Base-by-base conservation (phyloP, 2,329 filamentous ascomycete genomes). In the Neophaeococcomyces mojaviensis region DNA sequence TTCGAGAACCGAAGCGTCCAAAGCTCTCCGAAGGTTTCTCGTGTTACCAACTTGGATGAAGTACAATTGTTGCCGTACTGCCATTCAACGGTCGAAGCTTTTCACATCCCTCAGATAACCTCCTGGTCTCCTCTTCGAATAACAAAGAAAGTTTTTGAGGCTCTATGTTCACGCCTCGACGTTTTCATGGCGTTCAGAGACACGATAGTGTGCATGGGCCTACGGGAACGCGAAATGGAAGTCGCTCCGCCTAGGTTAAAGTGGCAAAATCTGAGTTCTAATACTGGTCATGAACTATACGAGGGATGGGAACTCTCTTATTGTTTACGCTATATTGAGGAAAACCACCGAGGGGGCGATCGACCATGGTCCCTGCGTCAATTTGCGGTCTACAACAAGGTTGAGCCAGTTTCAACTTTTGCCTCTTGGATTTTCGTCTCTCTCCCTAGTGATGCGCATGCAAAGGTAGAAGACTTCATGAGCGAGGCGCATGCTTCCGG, bases 301-400 rank as follows among this genome's bases (percentile, higher is more conserved):
- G 12, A 24, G 18, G 13, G 32, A 7, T 34, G 18, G 30, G 19
- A 35, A 13, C 10, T 15, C 13, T 35, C 48, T 4, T 55, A 55
- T 20, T 37, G 34, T 1, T 28, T 55, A 6, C 47, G 52, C 31
- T 51, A 46, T 20, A 46, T 54, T 8, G 49, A 55, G n/a, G 15
- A 49, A 5, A 54, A 55, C 22, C 18, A 45, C n/a, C 47, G 52
- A 24, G 19, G n/a, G 7, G 13, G 26, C 16, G n/a, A 13, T n/a
- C 5, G 46, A 8, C 30, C 52, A 33, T 58, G 53, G 52, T 56
- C 55, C 2, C 28, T 53, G 9, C 49, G 55, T 9, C 55, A 58
- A 28, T 49, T 39, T 12, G 52, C 47, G 3, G 42, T 58, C 1
- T 54, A 54, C 32, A 51, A 58, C 32, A 54, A 44, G 30, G 49